phyloP scores from a whole-genome alignment of 2,329 filamentous ascomycete species.

The Septoria petroselini region DNA sequence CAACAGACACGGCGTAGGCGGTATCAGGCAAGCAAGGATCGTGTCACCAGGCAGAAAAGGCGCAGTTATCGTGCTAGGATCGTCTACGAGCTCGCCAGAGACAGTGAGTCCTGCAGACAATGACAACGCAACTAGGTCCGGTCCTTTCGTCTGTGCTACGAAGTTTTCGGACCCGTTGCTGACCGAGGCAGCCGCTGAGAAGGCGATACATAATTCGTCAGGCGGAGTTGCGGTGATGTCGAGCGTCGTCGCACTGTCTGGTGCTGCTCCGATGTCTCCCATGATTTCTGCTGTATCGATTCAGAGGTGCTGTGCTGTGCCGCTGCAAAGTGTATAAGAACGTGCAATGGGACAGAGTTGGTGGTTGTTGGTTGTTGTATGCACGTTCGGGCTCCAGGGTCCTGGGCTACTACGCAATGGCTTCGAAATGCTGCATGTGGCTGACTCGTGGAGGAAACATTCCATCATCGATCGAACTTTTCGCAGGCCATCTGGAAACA shows the following conservation, averaged over 20 bases:
- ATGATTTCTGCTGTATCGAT: conserved; percentile 1
- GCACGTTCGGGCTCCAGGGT: conserved; percentile 11
- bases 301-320: not conserved
- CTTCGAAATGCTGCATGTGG: conserved; percentile 10
- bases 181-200: conserved; percentile 14
- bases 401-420: conserved; percentile 11
- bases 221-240: conserved; percentile 12
- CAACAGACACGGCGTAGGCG: conserved; percentile 10
- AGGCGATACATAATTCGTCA: conserved; percentile 17
- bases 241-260: conserved; percentile 13
- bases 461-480: conserved; percentile 16
- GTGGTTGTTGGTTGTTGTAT: conserved; percentile 18
- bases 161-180: conserved; percentile 14
- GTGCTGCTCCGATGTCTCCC: conserved; percentile 6
- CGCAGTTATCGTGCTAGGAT: conserved; percentile 15
- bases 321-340: not conserved
- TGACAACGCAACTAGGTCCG: conserved; percentile 8
- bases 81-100: conserved; percentile 13
- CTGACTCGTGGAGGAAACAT: conserved; percentile 13
- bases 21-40: conserved; percentile 12
- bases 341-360: not conserved
- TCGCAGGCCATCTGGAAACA: not conserved
- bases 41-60: conserved; percentile 17
- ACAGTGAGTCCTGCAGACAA: conserved; percentile 14
- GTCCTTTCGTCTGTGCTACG: conserved; percentile 11